Evolutionary conservation across 225 moss, liverwort and hornwort genomes (phyloP).

Genomic region (Sphagnum contortum): DNA sequence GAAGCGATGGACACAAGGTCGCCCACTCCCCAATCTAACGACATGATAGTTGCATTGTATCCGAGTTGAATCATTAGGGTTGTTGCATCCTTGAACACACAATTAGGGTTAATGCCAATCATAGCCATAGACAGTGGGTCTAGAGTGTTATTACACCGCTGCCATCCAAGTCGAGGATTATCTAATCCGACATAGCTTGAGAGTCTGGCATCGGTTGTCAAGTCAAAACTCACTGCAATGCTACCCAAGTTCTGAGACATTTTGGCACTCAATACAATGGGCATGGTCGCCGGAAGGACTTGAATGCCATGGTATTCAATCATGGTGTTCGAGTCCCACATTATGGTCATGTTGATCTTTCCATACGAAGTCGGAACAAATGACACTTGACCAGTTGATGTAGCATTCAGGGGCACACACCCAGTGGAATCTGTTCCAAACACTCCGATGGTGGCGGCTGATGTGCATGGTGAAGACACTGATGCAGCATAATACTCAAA

Average conservation of each 20-base stretch:
- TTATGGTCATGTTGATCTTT: slow-evolving; percentile 35
- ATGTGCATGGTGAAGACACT: slow-evolving; percentile 15
- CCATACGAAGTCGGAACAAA: slow-evolving; percentile 24
- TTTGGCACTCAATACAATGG: slow-evolving; percentile 22
- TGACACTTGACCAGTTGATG: slow-evolving; percentile 14
- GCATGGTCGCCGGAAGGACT: slow-evolving; percentile 18
- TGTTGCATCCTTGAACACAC: slow-evolving; percentile 24
- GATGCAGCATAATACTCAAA: slow-evolving; percentile 14
- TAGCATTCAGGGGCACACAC: background rate
- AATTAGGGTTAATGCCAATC: slow-evolving; percentile 30
- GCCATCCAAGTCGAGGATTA: slow-evolving; percentile 14
- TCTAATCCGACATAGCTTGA: slow-evolving; percentile 18
- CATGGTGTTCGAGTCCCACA: slow-evolving; percentile 26
- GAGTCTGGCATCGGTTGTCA: slow-evolving; percentile 19
- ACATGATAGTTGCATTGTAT: slow-evolving; percentile 40
- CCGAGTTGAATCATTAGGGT: slow-evolving; percentile 46
- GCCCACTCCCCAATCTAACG: slow-evolving; percentile 7
- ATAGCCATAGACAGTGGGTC: slow-evolving; percentile 26
- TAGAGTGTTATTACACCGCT: slow-evolving; percentile 29
- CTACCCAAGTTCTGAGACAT: slow-evolving; percentile 28
- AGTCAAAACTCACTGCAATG: slow-evolving; percentile 26
- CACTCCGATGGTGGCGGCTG: background rate
- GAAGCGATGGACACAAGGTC: slow-evolving; percentile 21
- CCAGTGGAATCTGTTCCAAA: background rate
- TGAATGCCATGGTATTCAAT: slow-evolving; percentile 12